Evolutionary conservation across 768 basidiomycete genomes (phyloP), one percentile per base, ranked within the genome.

Genomic region (Mrakia frigida): DNA sequence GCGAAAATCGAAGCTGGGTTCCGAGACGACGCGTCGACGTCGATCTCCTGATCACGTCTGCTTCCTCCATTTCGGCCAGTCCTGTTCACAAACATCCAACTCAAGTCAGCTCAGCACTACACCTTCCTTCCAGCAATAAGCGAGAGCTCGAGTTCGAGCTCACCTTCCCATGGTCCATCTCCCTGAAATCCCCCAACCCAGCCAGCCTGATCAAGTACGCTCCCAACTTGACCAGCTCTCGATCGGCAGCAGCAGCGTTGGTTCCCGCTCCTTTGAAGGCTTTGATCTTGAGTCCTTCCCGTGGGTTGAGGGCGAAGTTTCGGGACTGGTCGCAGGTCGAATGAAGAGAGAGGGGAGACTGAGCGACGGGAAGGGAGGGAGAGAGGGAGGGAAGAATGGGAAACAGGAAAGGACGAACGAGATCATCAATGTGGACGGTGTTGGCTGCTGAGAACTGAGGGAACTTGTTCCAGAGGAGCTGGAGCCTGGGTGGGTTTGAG

Each of bases 391-490:
- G 52, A 52, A 9, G 65, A 25, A 50, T 70, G 43, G 52, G 50
- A 10, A 46, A n/a, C 39, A 70, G 4, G 53, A 7, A 46, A n/a
- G 6, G 28, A 63, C 73, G 41, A 16, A 7, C 88, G 67, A 96
- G 86, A 82, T 94, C 93, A 82, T 96, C 94, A 37, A 96, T 87
- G 80, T 95, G 93, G 56, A 96, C 89, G 0, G 93, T 94, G 82
- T 94, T 92, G 68, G 83, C 85, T 6, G 89, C 86, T 78, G 87
- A 85, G 81, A 90, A 91, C 78, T 76, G 67, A 74, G 70, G 90
- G 80, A 93, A 92, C 79, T 90, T 88, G 78, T 90, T 91, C 92
- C 92, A 95, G 70, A 95, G 91, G 67, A 94, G 91, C 80, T 91
- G 88, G 14, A 93, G 86, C 7, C 67, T 69, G 52, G 46, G 2